Evolutionary conservation across 2,329 filamentous ascomycete species (phyloP), one percentile per base, ranked within the genome.

Genomic region (Fusarium sp.): DNA sequence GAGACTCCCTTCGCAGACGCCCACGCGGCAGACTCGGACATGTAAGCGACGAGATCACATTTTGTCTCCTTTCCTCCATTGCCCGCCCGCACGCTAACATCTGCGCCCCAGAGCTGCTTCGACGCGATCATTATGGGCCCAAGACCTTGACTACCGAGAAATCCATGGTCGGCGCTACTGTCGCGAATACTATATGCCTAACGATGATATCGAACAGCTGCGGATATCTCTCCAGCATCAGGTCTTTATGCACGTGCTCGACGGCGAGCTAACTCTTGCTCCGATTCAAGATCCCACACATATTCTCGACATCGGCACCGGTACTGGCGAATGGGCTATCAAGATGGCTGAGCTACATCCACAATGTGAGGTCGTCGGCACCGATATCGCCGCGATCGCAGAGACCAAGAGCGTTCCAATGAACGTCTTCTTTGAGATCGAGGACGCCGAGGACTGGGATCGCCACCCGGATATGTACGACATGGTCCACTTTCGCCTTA

Each of bases 81-180:
- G 30, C 30, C 13, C n/a, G 30, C 31, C 7, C 10, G 40, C 15
- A 28, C 46, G 54, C 64, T 69, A 18, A 66, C 51, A 28, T 23
- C 23, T 16, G 28, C 40, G 12, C 28, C 51, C 31, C 54, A 83
- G 82, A 58, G 80, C 79, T 61, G 80, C 82, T 2, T 83, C 85
- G 12, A 87, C 84, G 16, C 80, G 84, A 50, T 87, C 85, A n/a
- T 75, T 87, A 52, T 85, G 82, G 74, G 83, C 83, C 41, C 77
- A 80, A 61, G 85, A 86, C 66, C 81, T 91, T 34, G 85, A 89
- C 74, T 87, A 87, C 68, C 82, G 88, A 58, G 81, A 86, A 65
- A 89, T 91, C 66, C 87, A 92, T 78, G 88, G 85, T 44, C 87
- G 90, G 23, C 85, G 90, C 69, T 90, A 89, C 75, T 90, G 90